Conservation (phyloP, 495 filamentous ascomycete species). For the Daldinia bambusicola region DNA sequence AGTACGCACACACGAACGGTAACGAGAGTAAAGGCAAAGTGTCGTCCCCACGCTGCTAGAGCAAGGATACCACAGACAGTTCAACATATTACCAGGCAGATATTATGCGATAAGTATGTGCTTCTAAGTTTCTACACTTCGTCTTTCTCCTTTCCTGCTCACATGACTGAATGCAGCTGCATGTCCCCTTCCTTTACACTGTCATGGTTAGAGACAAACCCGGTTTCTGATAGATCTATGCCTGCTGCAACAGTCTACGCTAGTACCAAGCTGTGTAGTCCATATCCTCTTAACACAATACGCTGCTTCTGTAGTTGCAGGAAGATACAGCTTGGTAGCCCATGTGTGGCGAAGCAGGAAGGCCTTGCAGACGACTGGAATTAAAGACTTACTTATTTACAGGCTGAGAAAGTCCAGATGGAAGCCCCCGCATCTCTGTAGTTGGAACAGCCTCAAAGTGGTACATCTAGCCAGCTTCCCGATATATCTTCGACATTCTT, state of each 20-base stretch:
- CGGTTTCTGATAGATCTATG: constrained; percentile 48
- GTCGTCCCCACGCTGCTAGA: constrained; percentile 16
- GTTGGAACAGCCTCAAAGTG: constrained; percentile 27
- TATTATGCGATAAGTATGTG: constrained; percentile 54
- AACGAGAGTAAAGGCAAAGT: constrained; percentile 23
- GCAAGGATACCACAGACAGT: constrained; percentile 19
- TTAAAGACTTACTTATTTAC: constrained; percentile 37
- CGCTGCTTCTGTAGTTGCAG: constrained; percentile 28
- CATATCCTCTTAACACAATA: constrained; percentile 20
- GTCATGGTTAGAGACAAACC: constrained; percentile 44
- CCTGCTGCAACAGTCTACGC: constrained; percentile 31
- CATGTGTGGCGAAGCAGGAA: constrained; percentile 16
- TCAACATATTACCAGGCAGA: constrained; percentile 31
- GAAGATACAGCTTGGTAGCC: constrained; percentile 17
- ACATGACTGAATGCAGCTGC: constrained; percentile 50
- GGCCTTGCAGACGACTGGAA: constrained; percentile 21
- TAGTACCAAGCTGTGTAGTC: constrained; percentile 22
- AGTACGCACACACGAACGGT: constrained; percentile 24
- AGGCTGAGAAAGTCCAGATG: constrained; percentile 33
- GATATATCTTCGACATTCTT: constrained; percentile 34
- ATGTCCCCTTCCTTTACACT: constrained; percentile 43
- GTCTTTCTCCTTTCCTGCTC: constrained; percentile 45
- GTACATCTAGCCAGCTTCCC: constrained; percentile 11
- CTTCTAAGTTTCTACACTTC: constrained; percentile 45
- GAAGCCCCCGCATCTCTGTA: constrained; percentile 17